A percentile compares a stretch with the other conserved stretches of the same genome.
phyloP scores from a whole-genome alignment of 208 protist species.

The Strigomonas culicis region DNA sequence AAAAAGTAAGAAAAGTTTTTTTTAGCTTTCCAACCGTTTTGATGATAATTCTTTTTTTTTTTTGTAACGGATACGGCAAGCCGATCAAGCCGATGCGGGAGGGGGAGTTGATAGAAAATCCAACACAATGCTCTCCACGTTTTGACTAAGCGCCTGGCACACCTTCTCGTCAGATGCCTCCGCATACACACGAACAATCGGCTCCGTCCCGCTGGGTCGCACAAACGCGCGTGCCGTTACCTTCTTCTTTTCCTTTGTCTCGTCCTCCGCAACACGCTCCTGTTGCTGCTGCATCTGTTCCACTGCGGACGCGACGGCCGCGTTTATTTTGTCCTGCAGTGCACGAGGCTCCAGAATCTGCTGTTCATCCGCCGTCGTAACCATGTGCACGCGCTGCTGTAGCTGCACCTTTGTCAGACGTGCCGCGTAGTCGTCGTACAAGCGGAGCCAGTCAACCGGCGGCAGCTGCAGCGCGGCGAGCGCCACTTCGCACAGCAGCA shows the following conservation, averaged over 20 bases:
- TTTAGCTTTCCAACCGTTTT: slow-evolving; percentile 10
- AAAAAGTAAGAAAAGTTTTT: slow-evolving; percentile 18
- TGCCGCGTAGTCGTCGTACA: slow-evolving; percentile 67
- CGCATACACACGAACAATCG: slow-evolving; percentile 90
- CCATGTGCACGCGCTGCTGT: slow-evolving; percentile 45
- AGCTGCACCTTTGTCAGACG: slow-evolving; percentile 56
- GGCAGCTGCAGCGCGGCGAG: slow-evolving; percentile 35
- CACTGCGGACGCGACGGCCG: slow-evolving; percentile 29
- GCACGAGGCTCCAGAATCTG: slow-evolving; percentile 45
- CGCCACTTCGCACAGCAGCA: slow-evolving; percentile 71
- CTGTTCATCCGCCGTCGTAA: slow-evolving; percentile 66
- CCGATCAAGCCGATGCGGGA: not conserved
- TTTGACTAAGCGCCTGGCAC: slow-evolving; percentile 28
- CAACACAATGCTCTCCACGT: slow-evolving; percentile 19
- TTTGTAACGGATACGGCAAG: slow-evolving; percentile 9
- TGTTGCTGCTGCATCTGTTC: too few relatives aligned
- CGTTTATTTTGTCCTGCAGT: slow-evolving; percentile 84
- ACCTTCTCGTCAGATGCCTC: slow-evolving; percentile 38
- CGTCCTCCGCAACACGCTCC: too few relatives aligned
- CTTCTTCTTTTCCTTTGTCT: not conserved
- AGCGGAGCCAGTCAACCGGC: slow-evolving; percentile 32
- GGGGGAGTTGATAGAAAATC: slow-evolving; percentile 6
- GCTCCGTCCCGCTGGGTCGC: slow-evolving; percentile 93
- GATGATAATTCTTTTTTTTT: slow-evolving; percentile 11
- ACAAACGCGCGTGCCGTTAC: slow-evolving; percentile 77